Evolutionary conservation across 2,329 filamentous ascomycete species (phyloP).

Genomic region (Xylaria sp.): DNA sequence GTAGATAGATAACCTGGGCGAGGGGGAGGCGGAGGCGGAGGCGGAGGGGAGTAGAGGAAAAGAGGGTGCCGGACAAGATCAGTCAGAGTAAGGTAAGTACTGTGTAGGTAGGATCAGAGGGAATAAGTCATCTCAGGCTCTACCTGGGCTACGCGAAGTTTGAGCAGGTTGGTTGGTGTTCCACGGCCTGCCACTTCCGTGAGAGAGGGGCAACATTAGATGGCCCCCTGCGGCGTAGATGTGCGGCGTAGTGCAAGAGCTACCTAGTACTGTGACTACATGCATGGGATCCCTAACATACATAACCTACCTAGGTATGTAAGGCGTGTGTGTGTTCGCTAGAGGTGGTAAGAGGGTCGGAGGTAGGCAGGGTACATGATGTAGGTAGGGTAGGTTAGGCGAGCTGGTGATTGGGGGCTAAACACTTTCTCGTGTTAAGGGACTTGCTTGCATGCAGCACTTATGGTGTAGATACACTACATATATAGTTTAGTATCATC

Average conservation of each 20-base stretch:
- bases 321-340: background rate
- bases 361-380: no score
- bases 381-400: background rate
- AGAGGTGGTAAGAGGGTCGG: background rate
- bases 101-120: slow-evolving; percentile 25
- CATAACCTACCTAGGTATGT: background rate
- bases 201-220: slow-evolving; percentile 16
- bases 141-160: background rate
- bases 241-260: slow-evolving; percentile 32
- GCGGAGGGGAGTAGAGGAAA: slow-evolving; percentile 1
- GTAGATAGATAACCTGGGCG: background rate
- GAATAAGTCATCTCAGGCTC: background rate
- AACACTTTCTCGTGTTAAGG: background rate
- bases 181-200: slow-evolving; percentile 26
- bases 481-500: slow-evolving; percentile 1
- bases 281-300: background rate
- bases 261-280: background rate
- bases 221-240: slow-evolving; percentile 18
- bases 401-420: background rate
- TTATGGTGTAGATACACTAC: background rate
- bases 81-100: slow-evolving; percentile 1
- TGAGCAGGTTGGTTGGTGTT: slow-evolving; percentile 22
- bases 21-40: slow-evolving; percentile 1
- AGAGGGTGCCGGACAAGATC: slow-evolving; percentile 9
- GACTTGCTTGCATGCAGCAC: background rate